Conservation (phyloP, 352 stramenopile genomes). For the Phytopythium sindhum region DNA sequence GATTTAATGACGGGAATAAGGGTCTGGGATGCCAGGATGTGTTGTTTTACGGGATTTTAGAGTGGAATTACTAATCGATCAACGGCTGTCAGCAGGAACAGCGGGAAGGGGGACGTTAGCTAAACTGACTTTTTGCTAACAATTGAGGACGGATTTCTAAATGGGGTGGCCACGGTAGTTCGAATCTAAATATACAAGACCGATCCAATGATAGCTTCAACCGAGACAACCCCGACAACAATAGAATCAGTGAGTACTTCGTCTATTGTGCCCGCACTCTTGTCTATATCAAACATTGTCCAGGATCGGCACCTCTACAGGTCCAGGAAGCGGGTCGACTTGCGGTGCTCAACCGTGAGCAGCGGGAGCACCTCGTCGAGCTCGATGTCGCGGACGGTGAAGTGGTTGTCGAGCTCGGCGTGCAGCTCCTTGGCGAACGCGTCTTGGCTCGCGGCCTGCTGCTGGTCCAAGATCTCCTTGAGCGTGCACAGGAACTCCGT, state of each 20-base stretch:
- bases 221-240: too few relatives aligned
- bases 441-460: slow-evolving; percentile 32
- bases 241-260: too few relatives aligned
- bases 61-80: background rate
- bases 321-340: slow-evolving; percentile 58
- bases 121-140: slow-evolving; percentile 1
- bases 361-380: slow-evolving; percentile 44
- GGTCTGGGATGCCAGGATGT: background rate
- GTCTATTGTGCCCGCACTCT: background rate
- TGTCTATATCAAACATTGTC: background rate
- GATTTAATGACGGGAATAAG: background rate
- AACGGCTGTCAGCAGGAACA: too few relatives aligned
- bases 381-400: slow-evolving; percentile 51
- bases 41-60: background rate
- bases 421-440: slow-evolving; percentile 43
- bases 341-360: slow-evolving; percentile 56
- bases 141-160: background rate
- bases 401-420: slow-evolving; percentile 48
- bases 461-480: slow-evolving; percentile 60
- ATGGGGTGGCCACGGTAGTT: too few relatives aligned
- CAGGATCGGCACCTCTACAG: slow-evolving; percentile 19
- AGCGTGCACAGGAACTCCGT: slow-evolving; percentile 92
- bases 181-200: too few relatives aligned
- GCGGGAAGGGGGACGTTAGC: background rate
- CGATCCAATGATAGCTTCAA: too few relatives aligned